Conservation (phyloP, 352 stramenopile species). For the Pythium guiyangense region DNA sequence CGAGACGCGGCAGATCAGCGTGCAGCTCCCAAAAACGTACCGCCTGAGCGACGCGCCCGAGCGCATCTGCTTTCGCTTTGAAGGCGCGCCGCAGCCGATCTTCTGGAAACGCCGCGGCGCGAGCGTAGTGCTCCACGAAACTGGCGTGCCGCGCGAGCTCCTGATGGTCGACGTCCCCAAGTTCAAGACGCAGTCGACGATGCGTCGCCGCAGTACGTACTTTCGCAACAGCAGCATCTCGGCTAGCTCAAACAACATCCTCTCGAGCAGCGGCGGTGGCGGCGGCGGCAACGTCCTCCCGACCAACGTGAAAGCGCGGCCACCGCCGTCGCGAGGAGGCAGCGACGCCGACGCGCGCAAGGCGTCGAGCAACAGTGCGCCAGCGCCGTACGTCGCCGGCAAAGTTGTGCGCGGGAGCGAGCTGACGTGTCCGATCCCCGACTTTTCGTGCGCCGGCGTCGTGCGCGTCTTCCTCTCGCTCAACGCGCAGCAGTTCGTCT, state of each 20-base stretch:
- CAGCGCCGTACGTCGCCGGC: constrained; percentile 35
- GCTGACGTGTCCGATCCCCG: constrained; percentile 45
- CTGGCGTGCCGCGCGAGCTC: constrained; percentile 29
- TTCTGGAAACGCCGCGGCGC: constrained; percentile 40
- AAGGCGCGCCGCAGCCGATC: constrained; percentile 31
- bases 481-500: constrained; percentile 74
- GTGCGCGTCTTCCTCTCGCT: constrained; percentile 59
- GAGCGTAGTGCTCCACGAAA: constrained; percentile 52
- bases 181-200: constrained; percentile 37
- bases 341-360: background rate
- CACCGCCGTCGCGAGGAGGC: background rate
- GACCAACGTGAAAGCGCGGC: constrained; percentile 12
- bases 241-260: constrained; percentile 25
- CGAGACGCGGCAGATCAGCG: constrained; percentile 38
- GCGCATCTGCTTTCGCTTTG: constrained; percentile 55
- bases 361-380: background rate
- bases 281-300: constrained; percentile 8
- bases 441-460: constrained; percentile 34
- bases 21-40: constrained; percentile 48
- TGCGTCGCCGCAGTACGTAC: constrained; percentile 38
- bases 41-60: constrained; percentile 42
- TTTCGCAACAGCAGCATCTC: constrained; percentile 56
- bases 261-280: constrained; percentile 12
- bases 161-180: constrained; percentile 33
- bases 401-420: constrained; percentile 45